These are phyloP conservation scores for Nannizziopsis arthrosporioides DNA, from an alignment of 2,329 filamentous ascomycete species.

Conservation along the genomic window DNA sequence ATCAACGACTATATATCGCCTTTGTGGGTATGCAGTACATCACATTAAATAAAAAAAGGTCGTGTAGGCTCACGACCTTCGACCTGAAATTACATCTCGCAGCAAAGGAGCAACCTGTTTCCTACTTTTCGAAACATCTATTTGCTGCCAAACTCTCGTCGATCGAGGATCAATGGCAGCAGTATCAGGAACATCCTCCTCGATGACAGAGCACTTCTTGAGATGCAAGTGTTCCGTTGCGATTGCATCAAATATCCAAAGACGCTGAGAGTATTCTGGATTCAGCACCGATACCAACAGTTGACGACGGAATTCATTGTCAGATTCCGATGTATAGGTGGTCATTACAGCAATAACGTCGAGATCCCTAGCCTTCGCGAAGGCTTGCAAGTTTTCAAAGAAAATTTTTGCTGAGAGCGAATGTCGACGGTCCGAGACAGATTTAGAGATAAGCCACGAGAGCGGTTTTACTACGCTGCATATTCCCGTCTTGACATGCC, in stretches of 20 bases:
- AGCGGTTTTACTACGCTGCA: slow-evolving; percentile 48
- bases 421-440: slow-evolving; percentile 17
- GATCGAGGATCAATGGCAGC: slow-evolving; percentile 19
- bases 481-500: slow-evolving; percentile 41
- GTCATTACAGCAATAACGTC: slow-evolving; percentile 51
- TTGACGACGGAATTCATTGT: slow-evolving; percentile 40
- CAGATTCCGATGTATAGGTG: slow-evolving; percentile 37
- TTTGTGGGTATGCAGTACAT: too few species aligned
- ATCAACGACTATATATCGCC: too few species aligned
- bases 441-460: slow-evolving; percentile 42
- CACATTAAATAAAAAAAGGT: too few species aligned
- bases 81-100: slow-evolving; percentile 30
- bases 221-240: slow-evolving; percentile 36
- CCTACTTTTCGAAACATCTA: slow-evolving; percentile 46
- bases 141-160: slow-evolving; percentile 46
- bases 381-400: slow-evolving; percentile 32
- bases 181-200: slow-evolving; percentile 13
- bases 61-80: too few species aligned
- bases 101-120: slow-evolving; percentile 53
- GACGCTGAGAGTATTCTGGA: slow-evolving; percentile 28
- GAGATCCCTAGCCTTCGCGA: slow-evolving; percentile 37
- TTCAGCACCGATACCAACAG: slow-evolving; percentile 41
- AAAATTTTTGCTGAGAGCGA: slow-evolving; percentile 22
- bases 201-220: slow-evolving; percentile 21
- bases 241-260: slow-evolving; percentile 36